Percentiles rank a stretch among this genome's conserved stretches.
Conservation (phyloP, 805 yeast genomes). For the Lipomyces anomalus region DNA sequence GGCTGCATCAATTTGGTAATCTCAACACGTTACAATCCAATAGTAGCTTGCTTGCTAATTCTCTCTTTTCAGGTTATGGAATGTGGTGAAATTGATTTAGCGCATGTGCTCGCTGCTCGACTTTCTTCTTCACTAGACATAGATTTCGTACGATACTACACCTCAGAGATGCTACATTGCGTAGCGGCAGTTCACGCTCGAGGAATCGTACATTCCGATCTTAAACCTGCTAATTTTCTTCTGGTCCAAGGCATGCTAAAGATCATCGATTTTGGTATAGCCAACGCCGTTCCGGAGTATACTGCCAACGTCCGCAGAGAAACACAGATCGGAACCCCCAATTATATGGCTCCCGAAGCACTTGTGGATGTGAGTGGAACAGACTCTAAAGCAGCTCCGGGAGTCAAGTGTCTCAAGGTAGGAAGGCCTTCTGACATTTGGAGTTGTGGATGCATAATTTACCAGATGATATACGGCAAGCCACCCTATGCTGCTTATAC, state of each 20-base stretch:
- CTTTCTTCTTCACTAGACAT: constrained; percentile 51
- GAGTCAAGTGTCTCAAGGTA: constrained; percentile 52
- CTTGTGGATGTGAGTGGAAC: constrained; percentile 51
- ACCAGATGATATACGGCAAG: constrained; percentile 89
- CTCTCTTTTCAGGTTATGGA: constrained; percentile 53
- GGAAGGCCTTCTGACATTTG: constrained; percentile 95
- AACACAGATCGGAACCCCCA: constrained; percentile 90
- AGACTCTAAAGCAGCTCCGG: constrained; percentile 36
- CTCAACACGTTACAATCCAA: background rate
- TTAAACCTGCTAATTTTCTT: constrained; percentile 52
- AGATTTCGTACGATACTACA: constrained; percentile 72
- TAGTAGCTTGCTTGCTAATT: background rate
- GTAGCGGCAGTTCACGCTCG: constrained; percentile 81
- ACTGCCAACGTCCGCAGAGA: constrained; percentile 87
- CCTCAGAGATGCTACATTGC: constrained; percentile 73
- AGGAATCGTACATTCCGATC: constrained; percentile 79
- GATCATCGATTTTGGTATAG: constrained; percentile 83
- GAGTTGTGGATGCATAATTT: constrained; percentile 95
- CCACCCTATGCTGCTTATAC: constrained; percentile 82
- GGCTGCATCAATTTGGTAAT: constrained; percentile 58
- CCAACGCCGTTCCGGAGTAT: constrained; percentile 90
- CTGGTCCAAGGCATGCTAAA: constrained; percentile 74
- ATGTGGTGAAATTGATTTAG: constrained; percentile 87
- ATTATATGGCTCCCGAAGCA: constrained; percentile 98
- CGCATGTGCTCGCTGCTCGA: constrained; percentile 65